These are phyloP conservation scores for Ophiostoma novo-ulmi DNA, from an alignment of 2,329 filamentous ascomycete genomes.

Conservation along the genomic window DNA sequence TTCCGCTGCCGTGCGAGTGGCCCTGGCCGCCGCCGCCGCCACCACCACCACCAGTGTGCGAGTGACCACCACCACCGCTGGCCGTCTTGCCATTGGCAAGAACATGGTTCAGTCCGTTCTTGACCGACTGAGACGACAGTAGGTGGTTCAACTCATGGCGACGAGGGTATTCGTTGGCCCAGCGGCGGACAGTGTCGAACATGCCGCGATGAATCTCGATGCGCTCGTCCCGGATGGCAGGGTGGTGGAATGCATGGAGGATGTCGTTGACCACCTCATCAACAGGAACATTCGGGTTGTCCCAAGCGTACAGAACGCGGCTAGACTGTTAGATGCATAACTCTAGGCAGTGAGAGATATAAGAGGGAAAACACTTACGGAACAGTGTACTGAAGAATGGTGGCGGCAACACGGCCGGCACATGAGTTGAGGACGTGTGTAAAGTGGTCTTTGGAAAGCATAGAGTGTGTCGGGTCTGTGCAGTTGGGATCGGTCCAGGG, in stretches of 20 bases:
- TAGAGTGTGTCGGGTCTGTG: conserved; percentile 74
- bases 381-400: conserved; percentile 78
- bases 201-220: conserved; percentile 80
- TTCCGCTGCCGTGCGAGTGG: conserved; percentile 33
- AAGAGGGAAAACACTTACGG: conserved; percentile 48
- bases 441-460: conserved; percentile 81
- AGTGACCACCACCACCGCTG: conserved; percentile 30
- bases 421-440: conserved; percentile 73
- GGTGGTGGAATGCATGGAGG: conserved; percentile 82
- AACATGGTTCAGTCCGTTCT: conserved; percentile 73
- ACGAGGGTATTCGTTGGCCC: conserved; percentile 66
- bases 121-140: conserved; percentile 80
- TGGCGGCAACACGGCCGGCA: conserved; percentile 66
- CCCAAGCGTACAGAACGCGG: conserved; percentile 86
- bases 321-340: conserved; percentile 33
- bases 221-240: conserved; percentile 68
- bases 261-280: conserved; percentile 81
- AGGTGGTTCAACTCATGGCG: conserved; percentile 64
- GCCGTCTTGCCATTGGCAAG: conserved; percentile 36
- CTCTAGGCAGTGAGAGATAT: no score
- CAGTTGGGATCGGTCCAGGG: conserved; percentile 72
- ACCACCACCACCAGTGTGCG: conserved; percentile 24
- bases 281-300: conserved; percentile 75
- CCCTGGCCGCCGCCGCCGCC: conserved; percentile 34
- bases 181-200: conserved; percentile 79